These are phyloP conservation scores for Pichia cactophila DNA, from an alignment of 1,139 yeast genomes.

Conservation along the genomic window DNA sequence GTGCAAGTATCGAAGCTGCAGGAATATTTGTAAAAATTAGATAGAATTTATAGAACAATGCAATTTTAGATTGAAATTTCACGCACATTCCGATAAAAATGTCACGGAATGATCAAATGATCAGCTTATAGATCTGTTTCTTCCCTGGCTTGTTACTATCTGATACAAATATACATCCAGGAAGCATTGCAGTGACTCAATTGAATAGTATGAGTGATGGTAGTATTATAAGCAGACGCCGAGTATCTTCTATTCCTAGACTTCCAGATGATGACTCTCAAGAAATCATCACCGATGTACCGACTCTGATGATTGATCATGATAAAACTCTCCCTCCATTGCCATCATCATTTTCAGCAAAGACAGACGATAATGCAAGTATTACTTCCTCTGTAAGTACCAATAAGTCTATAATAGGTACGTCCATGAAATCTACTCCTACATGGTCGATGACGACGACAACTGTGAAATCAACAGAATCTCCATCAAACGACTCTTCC, in stretches of 20 bases:
- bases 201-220: neutral
- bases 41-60: neutral
- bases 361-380: constrained; percentile 1
- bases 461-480: constrained; percentile 1
- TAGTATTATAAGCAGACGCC: neutral
- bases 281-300: constrained; percentile 18
- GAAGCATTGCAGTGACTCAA: neutral
- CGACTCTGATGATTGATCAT: constrained; percentile 8
- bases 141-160: neutral
- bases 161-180: too few relatives aligned
- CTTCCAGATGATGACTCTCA: constrained; percentile 22
- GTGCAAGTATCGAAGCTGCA: constrained; percentile 16
- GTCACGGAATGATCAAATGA: neutral
- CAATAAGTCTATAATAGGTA: constrained; percentile 3
- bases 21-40: neutral
- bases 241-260: constrained; percentile 15
- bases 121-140: too few relatives aligned
- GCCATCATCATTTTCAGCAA: neutral
- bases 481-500: neutral
- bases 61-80: neutral
- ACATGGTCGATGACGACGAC: constrained; percentile 8
- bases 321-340: constrained; percentile 10
- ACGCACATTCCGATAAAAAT: neutral
- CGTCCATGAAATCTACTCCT: constrained; percentile 8
- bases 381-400: constrained; percentile 1